phyloP scores from a whole-genome alignment of 441 rosid genomes.

The Syzygium syzygioides region DNA sequence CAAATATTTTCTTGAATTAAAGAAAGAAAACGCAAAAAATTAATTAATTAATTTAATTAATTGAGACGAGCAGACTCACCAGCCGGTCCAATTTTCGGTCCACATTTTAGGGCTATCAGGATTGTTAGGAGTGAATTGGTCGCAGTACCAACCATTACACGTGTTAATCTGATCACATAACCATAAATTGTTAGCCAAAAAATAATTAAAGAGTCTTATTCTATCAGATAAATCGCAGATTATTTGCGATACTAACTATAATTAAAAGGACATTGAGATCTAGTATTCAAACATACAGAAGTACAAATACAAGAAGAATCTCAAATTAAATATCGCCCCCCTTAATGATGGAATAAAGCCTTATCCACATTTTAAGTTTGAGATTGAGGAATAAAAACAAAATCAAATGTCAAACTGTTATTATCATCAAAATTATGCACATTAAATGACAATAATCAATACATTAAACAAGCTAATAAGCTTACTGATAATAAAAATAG shows the following conservation, averaged over 20 bases:
- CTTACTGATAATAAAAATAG: neutral
- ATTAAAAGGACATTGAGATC: neutral
- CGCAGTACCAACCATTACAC: constrained; percentile 75
- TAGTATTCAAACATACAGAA: neutral
- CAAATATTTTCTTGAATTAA: neutral
- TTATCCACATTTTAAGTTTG: neutral
- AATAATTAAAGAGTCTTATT: neutral
- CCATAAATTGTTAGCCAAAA: neutral
- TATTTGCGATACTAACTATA: neutral
- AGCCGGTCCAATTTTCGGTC: constrained; percentile 74
- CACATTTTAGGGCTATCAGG: constrained; percentile 54
- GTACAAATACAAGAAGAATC: neutral
- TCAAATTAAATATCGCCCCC: neutral
- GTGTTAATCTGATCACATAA: constrained; percentile 33
- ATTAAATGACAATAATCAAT: neutral
- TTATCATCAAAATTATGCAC: neutral
- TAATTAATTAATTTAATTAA: neutral
- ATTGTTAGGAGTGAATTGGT: constrained; percentile 34
- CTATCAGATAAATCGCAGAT: neutral
- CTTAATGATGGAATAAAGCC: neutral
- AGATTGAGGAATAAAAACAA: neutral
- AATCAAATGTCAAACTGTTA: neutral
- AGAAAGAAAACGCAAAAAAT: neutral
- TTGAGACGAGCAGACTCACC: constrained; percentile 19
- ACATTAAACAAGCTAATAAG: neutral